phyloP scores from a whole-genome alignment of 2,329 filamentous ascomycete species.

The Phaeosphaeria sp. region DNA sequence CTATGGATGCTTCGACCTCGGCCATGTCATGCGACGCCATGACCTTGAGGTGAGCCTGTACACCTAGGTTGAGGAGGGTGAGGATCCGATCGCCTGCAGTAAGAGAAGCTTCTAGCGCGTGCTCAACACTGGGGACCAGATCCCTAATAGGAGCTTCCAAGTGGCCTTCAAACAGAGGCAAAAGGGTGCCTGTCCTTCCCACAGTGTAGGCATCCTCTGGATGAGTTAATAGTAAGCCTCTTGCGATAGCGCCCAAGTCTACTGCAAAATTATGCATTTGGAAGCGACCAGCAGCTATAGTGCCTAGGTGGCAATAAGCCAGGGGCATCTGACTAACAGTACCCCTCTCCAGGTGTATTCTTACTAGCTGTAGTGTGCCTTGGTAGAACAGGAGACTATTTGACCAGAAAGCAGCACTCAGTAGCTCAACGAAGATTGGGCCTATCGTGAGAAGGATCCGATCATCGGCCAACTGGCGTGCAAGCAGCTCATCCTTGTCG shows the following conservation, averaged over 20 bases:
- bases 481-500: conserved; percentile 60
- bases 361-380: conserved; percentile 70
- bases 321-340: conserved; percentile 73
- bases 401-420: conserved; percentile 76
- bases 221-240: conserved; percentile 69
- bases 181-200: conserved; percentile 72
- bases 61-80: conserved; percentile 73
- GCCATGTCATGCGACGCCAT: conserved; percentile 72
- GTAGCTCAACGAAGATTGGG: conserved; percentile 73
- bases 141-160: conserved; percentile 68
- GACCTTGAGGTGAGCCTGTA: conserved; percentile 71
- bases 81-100: conserved; percentile 74
- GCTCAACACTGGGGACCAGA: conserved; percentile 67
- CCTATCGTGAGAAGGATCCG: conserved; percentile 68
- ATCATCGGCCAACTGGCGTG: conserved; percentile 53
- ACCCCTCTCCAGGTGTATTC: conserved; percentile 69
- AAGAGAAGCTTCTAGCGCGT: conserved; percentile 69
- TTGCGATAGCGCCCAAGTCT: conserved; percentile 68
- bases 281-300: conserved; percentile 73
- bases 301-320: conserved; percentile 71
- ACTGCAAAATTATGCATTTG: conserved; percentile 73
- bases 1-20: conserved; percentile 74
- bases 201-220: conserved; percentile 64
- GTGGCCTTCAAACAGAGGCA: conserved; percentile 74
- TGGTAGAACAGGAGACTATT: conserved; percentile 77